Conservation (phyloP, 129 eudicot genomes). For the Dittrichia graveolens region DNA sequence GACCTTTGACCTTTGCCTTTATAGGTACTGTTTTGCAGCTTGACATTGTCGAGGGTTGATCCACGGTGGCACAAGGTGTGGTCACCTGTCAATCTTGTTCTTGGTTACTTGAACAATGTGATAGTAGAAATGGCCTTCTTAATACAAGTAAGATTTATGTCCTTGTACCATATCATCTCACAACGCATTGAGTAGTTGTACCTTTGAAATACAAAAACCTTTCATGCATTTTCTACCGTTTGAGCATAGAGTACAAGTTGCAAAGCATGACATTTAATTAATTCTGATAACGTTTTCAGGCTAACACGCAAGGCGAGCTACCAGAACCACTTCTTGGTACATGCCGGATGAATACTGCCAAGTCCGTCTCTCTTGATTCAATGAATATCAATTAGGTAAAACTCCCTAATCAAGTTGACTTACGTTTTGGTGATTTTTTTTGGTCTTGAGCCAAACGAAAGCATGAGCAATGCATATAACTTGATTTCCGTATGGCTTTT, state of each 20-base stretch:
- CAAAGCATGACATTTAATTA: not conserved
- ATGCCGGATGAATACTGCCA: constrained; percentile 64
- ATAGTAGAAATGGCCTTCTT: constrained; percentile 81
- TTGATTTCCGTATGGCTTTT: constrained; percentile 27
- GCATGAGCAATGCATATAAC: constrained; percentile 25
- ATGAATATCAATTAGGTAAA: constrained; percentile 34
- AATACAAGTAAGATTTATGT: constrained; percentile 57
- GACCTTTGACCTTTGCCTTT: not conserved
- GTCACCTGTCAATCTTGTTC: constrained; percentile 87
- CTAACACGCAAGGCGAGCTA: constrained; percentile 65
- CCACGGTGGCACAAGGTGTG: constrained; percentile 89
- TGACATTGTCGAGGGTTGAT: constrained; percentile 79
- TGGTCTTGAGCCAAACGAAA: constrained; percentile 21
- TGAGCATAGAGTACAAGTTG: not conserved
- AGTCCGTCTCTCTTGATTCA: constrained; percentile 52
- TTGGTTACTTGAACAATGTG: constrained; percentile 79
- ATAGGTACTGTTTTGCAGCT: constrained; percentile 49
- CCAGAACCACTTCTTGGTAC: constrained; percentile 90
- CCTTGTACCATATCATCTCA: not conserved
- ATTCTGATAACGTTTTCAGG: constrained; percentile 43
- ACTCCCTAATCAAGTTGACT: not conserved
- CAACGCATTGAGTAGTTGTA: not conserved
- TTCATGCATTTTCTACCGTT: not conserved
- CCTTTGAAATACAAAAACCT: too few relatives aligned
- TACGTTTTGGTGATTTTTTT: constrained; percentile 21